These are phyloP conservation scores for Panellus pusillus DNA, from an alignment of 768 basidiomycete species.

Conservation along the genomic window DNA sequence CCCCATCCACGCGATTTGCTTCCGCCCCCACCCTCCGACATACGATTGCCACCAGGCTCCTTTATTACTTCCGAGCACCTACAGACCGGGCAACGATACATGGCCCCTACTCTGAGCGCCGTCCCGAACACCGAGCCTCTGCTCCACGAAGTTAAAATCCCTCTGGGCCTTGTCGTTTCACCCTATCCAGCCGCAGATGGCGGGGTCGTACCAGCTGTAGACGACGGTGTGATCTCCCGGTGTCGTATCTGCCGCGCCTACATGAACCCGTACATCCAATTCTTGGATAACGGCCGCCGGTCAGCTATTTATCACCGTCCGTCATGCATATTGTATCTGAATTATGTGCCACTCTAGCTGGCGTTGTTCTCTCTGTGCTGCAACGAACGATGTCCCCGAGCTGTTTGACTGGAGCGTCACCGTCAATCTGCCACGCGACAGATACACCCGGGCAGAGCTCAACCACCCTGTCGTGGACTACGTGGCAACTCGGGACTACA, in stretches of 20 bases:
- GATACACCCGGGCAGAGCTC: constrained; percentile 55
- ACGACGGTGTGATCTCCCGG: constrained; percentile 60
- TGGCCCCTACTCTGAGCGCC: constrained; percentile 56
- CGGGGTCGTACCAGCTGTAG: constrained; percentile 47
- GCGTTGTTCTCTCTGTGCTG: constrained; percentile 69
- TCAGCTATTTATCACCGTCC: constrained; percentile 23
- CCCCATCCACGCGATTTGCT: constrained; percentile 56
- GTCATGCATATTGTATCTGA: background rate
- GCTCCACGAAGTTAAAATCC: constrained; percentile 56
- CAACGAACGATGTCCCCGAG: constrained; percentile 66
- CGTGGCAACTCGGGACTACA: constrained; percentile 68
- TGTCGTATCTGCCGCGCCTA: constrained; percentile 61
- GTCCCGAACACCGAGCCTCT: constrained; percentile 56
- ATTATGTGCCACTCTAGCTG: constrained; percentile 34
- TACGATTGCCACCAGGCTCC: constrained; percentile 51
- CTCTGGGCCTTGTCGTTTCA: constrained; percentile 57
- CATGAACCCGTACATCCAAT: constrained; percentile 67
- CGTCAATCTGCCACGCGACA: constrained; percentile 56
- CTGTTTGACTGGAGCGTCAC: constrained; percentile 65
- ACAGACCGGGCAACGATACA: constrained; percentile 57
- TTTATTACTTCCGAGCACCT: constrained; percentile 24
- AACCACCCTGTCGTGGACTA: constrained; percentile 63
- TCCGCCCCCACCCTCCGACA: constrained; percentile 49
- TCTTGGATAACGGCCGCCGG: constrained; percentile 65
- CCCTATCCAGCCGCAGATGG: constrained; percentile 56